Conservation (phyloP, 176 grass and related monocot species). For the Carex kokanica region DNA sequence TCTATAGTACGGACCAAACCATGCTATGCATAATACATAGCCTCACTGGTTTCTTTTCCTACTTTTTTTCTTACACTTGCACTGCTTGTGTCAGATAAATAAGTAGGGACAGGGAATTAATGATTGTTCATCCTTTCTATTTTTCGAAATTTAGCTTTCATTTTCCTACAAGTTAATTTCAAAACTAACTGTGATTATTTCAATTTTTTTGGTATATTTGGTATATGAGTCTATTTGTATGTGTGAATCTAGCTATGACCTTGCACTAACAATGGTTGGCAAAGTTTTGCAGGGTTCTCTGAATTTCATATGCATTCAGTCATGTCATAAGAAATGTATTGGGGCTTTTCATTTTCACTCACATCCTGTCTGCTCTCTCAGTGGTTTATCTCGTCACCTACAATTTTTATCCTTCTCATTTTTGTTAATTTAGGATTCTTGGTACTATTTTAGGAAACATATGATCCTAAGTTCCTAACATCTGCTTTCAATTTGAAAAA, state of each 20-base stretch:
- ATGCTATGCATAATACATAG: no score
- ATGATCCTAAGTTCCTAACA: background rate
- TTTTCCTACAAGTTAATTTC: no score
- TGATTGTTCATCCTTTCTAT: background rate
- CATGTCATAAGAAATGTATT: background rate
- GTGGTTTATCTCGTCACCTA: conserved; percentile 26
- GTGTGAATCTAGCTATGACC: background rate
- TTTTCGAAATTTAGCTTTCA: no score
- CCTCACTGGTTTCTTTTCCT: no score
- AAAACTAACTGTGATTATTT: background rate
- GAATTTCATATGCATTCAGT: conserved; percentile 19
- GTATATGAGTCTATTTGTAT: background rate
- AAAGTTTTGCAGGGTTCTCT: background rate
- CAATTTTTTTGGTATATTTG: background rate
- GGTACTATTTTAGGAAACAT: no score
- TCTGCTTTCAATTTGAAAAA: background rate
- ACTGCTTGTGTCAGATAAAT: background rate
- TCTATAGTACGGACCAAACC: no score
- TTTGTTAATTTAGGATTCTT: background rate
- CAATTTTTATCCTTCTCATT: background rate
- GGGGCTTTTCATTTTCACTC: conserved; percentile 38
- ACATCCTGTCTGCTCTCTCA: conserved; percentile 48
- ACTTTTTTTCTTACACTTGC: background rate
- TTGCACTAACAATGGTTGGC: conserved; percentile 25
- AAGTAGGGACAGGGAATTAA: background rate